phyloP scores from a whole-genome alignment of 768 basidiomycete genomes.

The Cantharellus anzutake region DNA sequence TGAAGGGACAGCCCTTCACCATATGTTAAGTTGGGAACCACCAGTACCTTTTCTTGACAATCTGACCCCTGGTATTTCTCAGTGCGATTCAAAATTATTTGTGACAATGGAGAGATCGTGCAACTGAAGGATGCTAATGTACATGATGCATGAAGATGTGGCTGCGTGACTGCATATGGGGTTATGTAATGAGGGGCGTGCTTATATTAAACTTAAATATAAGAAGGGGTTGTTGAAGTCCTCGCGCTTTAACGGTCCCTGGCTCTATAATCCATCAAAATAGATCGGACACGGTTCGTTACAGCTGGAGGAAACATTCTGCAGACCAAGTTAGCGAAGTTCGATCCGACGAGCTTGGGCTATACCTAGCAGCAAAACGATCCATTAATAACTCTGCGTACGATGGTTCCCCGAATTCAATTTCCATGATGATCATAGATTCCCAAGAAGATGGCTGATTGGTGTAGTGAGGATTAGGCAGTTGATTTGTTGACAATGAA shows the following conservation, averaged over 20 bases:
- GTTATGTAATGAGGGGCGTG: neutral
- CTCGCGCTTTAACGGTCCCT: neutral
- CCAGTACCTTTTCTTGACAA: neutral
- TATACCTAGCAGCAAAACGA: constrained; percentile 52
- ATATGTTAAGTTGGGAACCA: constrained; percentile 6
- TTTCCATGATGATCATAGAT: constrained; percentile 83
- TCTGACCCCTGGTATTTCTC: neutral
- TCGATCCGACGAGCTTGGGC: constrained; percentile 1
- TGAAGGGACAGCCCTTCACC: constrained; percentile 10
- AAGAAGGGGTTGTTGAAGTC: neutral
- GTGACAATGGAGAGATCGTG: constrained; percentile 7
- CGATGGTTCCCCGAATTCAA: constrained; percentile 55
- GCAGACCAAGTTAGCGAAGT: neutral
- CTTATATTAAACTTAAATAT: neutral
- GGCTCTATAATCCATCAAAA: constrained; percentile 13
- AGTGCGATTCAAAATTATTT: constrained; percentile 12
- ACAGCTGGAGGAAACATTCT: constrained; percentile 40
- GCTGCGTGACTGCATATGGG: neutral
- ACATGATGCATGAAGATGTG: neutral
- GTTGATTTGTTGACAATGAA: constrained; percentile 3
- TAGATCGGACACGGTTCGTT: constrained; percentile 59
- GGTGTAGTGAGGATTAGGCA: neutral
- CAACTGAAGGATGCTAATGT: neutral
- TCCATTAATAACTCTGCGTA: constrained; percentile 49
- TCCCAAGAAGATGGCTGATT: constrained; percentile 81